Evolutionary conservation across 1,284 basidiomycete species (phyloP), one percentile per base, ranked within the genome.

Genomic region (Gymnopus androsaceus): DNA sequence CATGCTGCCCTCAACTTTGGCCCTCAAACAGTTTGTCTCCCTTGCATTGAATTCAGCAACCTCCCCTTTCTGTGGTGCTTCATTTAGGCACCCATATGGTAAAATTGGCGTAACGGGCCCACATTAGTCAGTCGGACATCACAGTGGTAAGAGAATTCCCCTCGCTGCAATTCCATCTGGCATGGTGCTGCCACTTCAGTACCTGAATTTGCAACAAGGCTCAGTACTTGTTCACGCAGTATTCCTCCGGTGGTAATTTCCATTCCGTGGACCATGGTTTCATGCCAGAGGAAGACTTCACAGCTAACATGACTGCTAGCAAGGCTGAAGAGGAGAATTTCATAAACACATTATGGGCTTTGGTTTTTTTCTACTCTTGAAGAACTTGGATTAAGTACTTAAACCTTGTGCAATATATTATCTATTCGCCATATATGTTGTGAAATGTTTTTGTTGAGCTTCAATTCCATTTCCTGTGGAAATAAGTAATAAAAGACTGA

Each of bases 161-260:
- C 14, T 54, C 60, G 60, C 66, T 15, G 56, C 66, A 17, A 56
- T 71, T 42, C 67, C 65, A 1, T 71, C 69, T 3, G 65, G 63
- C 9, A 33, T 54, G n/a, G 4, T 46, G 15, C 27, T 41, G 19
- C 3, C 52, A 54, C 19, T 54, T 41, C 23, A 54, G 46, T 23
- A 36, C 36, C 17, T 4, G 15, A 4, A 23, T 51, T 11, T 12
- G 27, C 15, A 9, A 41, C 15, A 34, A 51, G n/a, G 4, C 11
- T n/a, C 34, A 23, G 19, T 51, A 40, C 38, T 51, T 34, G 3
- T 51, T 51, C 2, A 54, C 59, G 59, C 23, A 71, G 69, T 51
- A 61, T 62, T 3, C 48, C 61, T 56, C 65, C 6, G 66, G 67
- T 3, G 59, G 61, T 2, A 37, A 67, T 0, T 67, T 67, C 47